Conservation (phyloP, 106 monocot species). For the Alisma plantagoaquatica region DNA sequence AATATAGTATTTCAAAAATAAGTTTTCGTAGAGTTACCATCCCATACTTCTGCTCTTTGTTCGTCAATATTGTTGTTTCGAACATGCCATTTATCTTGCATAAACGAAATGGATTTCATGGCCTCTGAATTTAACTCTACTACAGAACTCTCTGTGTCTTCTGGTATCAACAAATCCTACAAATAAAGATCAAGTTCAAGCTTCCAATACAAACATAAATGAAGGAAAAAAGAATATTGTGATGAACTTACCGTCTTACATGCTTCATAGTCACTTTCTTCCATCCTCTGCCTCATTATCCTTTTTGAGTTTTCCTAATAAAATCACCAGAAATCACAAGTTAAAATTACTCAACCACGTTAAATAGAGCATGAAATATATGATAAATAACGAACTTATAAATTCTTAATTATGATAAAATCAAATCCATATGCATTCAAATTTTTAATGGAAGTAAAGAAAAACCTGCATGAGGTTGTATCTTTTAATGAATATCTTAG, state of each 20-base stretch:
- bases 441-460: not conserved
- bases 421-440: not conserved
- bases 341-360: not conserved
- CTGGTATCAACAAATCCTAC: too few species aligned
- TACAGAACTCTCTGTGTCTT: too few species aligned
- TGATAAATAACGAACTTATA: not conserved
- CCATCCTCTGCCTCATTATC: too few species aligned
- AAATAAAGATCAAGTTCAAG: too few species aligned
- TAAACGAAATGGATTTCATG: too few species aligned
- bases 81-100: not conserved
- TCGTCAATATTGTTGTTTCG: not conserved
- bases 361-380: not conserved
- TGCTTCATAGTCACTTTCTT: too few species aligned
- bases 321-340: not conserved
- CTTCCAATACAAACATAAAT: not conserved
- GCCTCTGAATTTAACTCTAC: too few species aligned
- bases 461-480: too few species aligned
- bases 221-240: not conserved
- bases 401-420: not conserved
- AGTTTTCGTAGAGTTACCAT: not conserved
- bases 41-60: not conserved
- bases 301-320: too few species aligned
- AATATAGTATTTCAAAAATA: not conserved
- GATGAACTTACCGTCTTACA: not conserved
- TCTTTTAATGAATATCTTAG: constrained; percentile 32